Evolutionary conservation across 2,329 filamentous ascomycete species (phyloP).

Genomic region (Cryphonectria parasitica): DNA sequence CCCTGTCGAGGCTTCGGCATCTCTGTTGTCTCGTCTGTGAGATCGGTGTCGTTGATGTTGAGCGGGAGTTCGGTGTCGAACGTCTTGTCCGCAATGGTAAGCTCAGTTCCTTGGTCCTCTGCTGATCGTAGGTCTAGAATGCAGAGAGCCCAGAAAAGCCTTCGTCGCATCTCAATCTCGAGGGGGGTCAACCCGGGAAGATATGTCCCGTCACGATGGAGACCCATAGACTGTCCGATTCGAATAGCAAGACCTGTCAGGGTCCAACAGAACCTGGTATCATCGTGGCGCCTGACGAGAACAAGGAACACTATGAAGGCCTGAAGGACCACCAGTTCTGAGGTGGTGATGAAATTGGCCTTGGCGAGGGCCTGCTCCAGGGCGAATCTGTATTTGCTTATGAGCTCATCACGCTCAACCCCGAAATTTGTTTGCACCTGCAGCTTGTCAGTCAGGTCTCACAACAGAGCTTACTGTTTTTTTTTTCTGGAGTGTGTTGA

Average conservation of each 20-base stretch:
- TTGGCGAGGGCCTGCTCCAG: conserved; percentile 64
- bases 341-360: conserved; percentile 63
- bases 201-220: conserved; percentile 61
- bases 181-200: conserved; percentile 60
- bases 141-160: conserved; percentile 65
- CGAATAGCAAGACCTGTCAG: conserved; percentile 65
- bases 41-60: conserved; percentile 61
- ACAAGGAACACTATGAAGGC: conserved; percentile 64
- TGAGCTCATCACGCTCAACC: conserved; percentile 49
- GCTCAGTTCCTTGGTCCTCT: conserved; percentile 60
- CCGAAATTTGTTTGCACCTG: conserved; percentile 57
- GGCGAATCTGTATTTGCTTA: conserved; percentile 55
- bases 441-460: conserved; percentile 7
- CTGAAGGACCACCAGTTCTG: conserved; percentile 63
- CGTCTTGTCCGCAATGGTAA: conserved; percentile 48
- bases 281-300: conserved; percentile 55
- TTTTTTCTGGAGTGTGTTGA: too few relatives aligned
- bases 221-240: conserved; percentile 57
- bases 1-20: conserved; percentile 53
- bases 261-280: conserved; percentile 62
- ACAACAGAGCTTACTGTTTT: neutral
- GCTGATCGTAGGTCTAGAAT: conserved; percentile 63
- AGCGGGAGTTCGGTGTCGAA: conserved; percentile 59
- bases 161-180: conserved; percentile 64
- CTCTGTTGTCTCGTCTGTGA: conserved; percentile 51